Conservation (phyloP, 139 green algal species). For the Chlamydomonas eustigma region DNA sequence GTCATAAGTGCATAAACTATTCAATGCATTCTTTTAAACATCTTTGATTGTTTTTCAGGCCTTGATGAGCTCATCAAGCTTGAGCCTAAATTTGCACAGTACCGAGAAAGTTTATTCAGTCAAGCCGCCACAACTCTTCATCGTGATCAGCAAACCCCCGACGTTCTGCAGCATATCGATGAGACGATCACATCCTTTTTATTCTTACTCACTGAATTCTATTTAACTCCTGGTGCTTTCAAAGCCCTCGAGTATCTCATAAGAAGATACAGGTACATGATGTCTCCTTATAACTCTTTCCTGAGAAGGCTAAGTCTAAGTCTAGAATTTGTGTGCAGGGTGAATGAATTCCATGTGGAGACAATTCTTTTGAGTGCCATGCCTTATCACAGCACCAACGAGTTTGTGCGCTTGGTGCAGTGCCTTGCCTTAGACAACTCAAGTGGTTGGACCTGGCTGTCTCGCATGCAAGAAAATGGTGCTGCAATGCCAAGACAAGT, state of each 20-base stretch:
- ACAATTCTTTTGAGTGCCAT: slow-evolving; percentile 65
- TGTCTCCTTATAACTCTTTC: too few species aligned
- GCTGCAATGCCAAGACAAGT: slow-evolving; percentile 55
- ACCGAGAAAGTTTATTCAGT: slow-evolving; percentile 69
- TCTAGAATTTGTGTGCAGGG: slow-evolving; percentile 54
- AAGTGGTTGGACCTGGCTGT: slow-evolving; percentile 61
- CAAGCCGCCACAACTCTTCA: slow-evolving; percentile 33
- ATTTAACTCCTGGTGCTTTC: slow-evolving; percentile 61
- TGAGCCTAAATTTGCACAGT: slow-evolving; percentile 65
- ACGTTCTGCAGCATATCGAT: slow-evolving; percentile 49
- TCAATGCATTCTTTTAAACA: background rate
- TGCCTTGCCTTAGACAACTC: slow-evolving; percentile 52
- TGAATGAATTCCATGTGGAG: slow-evolving; percentile 80
- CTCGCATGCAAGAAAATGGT: slow-evolving; percentile 58
- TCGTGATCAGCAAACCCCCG: slow-evolving; percentile 58
- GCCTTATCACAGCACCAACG: slow-evolving; percentile 82
- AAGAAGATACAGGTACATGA: slow-evolving; percentile 69
- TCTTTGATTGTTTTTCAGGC: slow-evolving; percentile 47
- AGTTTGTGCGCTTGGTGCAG: slow-evolving; percentile 87
- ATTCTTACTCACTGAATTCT: slow-evolving; percentile 67
- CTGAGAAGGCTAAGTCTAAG: too few species aligned
- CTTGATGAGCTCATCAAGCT: slow-evolving; percentile 62
- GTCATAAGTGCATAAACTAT: too few species aligned
- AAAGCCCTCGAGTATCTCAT: slow-evolving; percentile 87
- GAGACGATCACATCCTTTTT: slow-evolving; percentile 60